phyloP scores from a whole-genome alignment of 2,329 filamentous ascomycete species.

The Fusarium tupiense region DNA sequence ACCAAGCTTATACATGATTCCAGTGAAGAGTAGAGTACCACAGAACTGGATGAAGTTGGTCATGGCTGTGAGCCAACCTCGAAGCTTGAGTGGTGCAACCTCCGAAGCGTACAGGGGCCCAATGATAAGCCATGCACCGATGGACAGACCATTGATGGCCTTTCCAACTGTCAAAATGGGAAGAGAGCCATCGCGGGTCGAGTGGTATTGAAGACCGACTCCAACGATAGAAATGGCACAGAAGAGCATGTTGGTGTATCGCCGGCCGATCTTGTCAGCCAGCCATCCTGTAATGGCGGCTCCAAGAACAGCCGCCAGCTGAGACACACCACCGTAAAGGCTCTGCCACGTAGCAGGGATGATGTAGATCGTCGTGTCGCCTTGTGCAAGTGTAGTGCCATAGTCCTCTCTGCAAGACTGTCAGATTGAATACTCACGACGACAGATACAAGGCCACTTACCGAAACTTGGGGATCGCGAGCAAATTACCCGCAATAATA shows the following conservation, averaged over 20 bases:
- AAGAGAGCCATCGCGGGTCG: neutral
- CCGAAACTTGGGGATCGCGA: slow-evolving; percentile 10
- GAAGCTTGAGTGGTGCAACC: neutral
- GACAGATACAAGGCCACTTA: no score
- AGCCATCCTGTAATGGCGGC: neutral
- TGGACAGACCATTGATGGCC: slow-evolving; percentile 18
- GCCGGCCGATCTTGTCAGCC: slow-evolving; percentile 4
- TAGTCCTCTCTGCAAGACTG: neutral
- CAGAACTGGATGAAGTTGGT: neutral
- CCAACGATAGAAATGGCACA: slow-evolving; percentile 35
- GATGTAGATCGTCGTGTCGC: neutral
- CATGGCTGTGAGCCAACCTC: neutral
- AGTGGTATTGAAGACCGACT: slow-evolving; percentile 48
- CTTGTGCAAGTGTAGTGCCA: neutral
- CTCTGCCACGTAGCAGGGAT: neutral
- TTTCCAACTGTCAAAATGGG: slow-evolving; percentile 43
- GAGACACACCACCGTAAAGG: neutral
- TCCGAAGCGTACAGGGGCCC: neutral
- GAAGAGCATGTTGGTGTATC: slow-evolving; percentile 5
- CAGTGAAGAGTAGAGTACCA: neutral
- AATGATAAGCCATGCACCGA: neutral
- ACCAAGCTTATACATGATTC: neutral
- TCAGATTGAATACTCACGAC: no score
- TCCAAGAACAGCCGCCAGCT: neutral
- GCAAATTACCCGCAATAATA: slow-evolving; percentile 7